A percentile compares a stretch with the other conserved stretches of the same genome.
phyloP scores from a whole-genome alignment of 345 rosid genomes.

The Balakata baccata region DNA sequence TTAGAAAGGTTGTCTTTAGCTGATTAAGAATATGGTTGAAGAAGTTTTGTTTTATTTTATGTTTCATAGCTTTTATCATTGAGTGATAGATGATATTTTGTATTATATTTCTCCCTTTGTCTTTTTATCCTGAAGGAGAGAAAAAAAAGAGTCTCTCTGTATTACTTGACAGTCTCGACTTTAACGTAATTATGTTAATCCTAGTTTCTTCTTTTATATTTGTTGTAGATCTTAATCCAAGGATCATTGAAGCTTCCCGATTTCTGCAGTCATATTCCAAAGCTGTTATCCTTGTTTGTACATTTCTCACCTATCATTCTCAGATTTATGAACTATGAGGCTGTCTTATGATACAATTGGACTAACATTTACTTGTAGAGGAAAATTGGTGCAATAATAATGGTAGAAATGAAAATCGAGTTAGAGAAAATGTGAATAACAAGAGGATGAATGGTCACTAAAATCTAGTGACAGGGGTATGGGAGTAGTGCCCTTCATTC shows the following conservation, averaged over 20 bases:
- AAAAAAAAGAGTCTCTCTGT: neutral
- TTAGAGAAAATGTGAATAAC: neutral
- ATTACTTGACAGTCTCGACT: neutral
- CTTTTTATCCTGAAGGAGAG: neutral
- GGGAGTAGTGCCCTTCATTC: neutral
- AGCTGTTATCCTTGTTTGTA: slow-evolving; percentile 96
- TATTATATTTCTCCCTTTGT: neutral
- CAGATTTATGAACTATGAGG: slow-evolving; percentile 3
- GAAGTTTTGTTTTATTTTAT: neutral
- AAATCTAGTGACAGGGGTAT: neutral
- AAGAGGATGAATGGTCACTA: neutral
- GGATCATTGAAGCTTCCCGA: slow-evolving; percentile 40
- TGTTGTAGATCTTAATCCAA: slow-evolving; percentile 47
- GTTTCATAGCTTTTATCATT: neutral
- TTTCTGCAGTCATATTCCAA: slow-evolving; percentile 50
- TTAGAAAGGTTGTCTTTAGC: neutral
- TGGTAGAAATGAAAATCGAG: neutral
- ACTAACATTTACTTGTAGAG: neutral
- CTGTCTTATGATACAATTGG: neutral
- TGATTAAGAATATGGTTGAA: neutral
- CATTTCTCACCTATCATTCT: slow-evolving; percentile 51
- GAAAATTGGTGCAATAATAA: neutral
- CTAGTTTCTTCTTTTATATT: slow-evolving; percentile 10
- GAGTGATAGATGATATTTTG: neutral
- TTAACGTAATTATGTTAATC: neutral